phyloP scores from a whole-genome alignment of 176 grass and related monocot species.

The Oryza glumipatula region DNA sequence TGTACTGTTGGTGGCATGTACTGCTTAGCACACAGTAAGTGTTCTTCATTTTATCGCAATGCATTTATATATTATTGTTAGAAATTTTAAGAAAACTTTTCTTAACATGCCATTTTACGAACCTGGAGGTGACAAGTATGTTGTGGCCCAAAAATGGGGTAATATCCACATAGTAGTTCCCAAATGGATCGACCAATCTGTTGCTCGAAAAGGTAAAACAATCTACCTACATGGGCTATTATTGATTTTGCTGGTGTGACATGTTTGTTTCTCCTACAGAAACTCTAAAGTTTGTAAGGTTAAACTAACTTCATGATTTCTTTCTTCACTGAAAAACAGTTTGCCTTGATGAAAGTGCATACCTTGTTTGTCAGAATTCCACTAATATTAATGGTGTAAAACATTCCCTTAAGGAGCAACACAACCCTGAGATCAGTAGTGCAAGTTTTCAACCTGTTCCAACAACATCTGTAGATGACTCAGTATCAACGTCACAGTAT shows the following conservation, averaged over 20 bases:
- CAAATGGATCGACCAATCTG: conserved; percentile 77
- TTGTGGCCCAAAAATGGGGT: conserved; percentile 79
- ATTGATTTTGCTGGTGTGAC: conserved; percentile 22
- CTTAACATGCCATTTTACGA: conserved; percentile 78
- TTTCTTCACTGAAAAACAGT: conserved; percentile 60
- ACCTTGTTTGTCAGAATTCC: conserved; percentile 53
- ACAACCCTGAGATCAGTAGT: conserved; percentile 52
- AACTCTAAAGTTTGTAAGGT: conserved; percentile 30
- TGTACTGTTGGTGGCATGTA: conserved; percentile 13
- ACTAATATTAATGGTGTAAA: conserved; percentile 50
- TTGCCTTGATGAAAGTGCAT: conserved; percentile 77
- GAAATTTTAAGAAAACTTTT: conserved; percentile 42
- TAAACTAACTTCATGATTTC: conserved; percentile 36
- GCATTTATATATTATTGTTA: conserved; percentile 4
- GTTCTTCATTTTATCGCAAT: conserved; percentile 25
- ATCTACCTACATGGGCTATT: conserved; percentile 18
- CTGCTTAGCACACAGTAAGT: conserved; percentile 18
- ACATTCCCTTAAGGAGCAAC: conserved; percentile 65
- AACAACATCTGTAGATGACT: conserved; percentile 50
- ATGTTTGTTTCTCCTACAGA: conserved; percentile 32
- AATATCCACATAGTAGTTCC: conserved; percentile 76
- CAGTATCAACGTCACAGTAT: conserved; percentile 68
- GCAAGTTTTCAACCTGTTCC: conserved; percentile 59
- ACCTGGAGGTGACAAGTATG: conserved; percentile 91
- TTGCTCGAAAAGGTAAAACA: conserved; percentile 87